phyloP scores from a whole-genome alignment of 441 rosid species.

The Populus hybrid region DNA sequence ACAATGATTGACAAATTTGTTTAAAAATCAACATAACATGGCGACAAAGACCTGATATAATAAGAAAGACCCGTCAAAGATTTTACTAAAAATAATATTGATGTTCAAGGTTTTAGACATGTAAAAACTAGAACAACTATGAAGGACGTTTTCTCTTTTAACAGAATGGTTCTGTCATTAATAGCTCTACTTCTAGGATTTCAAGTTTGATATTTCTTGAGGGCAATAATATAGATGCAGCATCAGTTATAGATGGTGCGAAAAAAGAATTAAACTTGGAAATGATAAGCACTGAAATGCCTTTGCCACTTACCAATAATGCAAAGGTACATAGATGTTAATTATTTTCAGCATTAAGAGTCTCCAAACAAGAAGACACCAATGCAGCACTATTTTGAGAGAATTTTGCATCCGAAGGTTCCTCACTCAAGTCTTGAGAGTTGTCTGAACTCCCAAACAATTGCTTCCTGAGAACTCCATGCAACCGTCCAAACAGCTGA shows the following conservation, averaged over 20 bases:
- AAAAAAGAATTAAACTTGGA: background rate
- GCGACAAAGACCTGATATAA: background rate
- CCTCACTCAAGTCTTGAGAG: conserved; percentile 19
- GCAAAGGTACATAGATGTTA: conserved; percentile 7
- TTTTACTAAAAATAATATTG: background rate
- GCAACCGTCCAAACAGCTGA: conserved; percentile 52
- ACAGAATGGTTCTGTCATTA: background rate
- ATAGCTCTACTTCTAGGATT: background rate
- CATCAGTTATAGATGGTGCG: background rate
- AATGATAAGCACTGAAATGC: conserved; percentile 7
- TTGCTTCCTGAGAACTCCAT: conserved; percentile 44
- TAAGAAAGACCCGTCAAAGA: background rate
- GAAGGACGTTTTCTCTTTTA: background rate
- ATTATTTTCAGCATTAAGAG: conserved; percentile 9
- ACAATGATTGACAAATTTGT: too few species aligned
- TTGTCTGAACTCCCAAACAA: conserved; percentile 30
- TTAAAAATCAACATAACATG: background rate
- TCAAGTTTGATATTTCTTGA: background rate
- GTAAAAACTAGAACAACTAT: background rate
- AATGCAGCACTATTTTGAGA: conserved; percentile 19
- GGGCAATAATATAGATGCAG: background rate
- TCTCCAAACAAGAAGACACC: conserved; percentile 17
- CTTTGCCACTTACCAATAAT: conserved; percentile 12
- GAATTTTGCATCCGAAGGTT: conserved; percentile 11
- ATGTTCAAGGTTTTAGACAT: background rate